Conservation (phyloP, 202 grass and related monocot species). For the Eragrostis tef region DNA sequence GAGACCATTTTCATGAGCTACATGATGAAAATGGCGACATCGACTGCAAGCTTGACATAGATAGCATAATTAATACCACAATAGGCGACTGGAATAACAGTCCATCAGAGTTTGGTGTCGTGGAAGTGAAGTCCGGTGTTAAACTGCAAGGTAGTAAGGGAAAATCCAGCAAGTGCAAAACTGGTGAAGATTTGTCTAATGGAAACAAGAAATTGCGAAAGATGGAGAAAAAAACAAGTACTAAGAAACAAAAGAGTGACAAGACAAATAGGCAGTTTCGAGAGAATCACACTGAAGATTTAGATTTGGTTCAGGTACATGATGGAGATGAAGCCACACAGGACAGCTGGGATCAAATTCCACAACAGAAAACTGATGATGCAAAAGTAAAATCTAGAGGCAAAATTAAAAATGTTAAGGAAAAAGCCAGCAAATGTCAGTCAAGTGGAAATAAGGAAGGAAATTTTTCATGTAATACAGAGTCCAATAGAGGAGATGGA, state of each 20-base stretch:
- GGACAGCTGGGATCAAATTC: constrained; percentile 36
- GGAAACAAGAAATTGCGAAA: constrained; percentile 49
- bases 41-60: constrained; percentile 32
- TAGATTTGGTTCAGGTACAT: constrained; percentile 23
- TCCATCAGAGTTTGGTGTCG: constrained; percentile 39
- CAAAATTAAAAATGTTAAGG: constrained; percentile 49
- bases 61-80: constrained; percentile 39
- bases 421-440: constrained; percentile 56
- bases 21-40: constrained; percentile 38
- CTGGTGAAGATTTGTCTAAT: constrained; percentile 35
- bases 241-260: constrained; percentile 50
- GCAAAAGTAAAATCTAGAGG: constrained; percentile 57
- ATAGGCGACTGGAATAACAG: constrained; percentile 34
- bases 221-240: constrained; percentile 46
- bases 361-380: constrained; percentile 33
- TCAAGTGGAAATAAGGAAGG: constrained; percentile 42
- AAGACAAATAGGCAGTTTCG: constrained; percentile 44
- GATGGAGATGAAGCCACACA: constrained; percentile 31
- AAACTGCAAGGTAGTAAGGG: constrained; percentile 50
- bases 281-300: constrained; percentile 26
- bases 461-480: constrained; percentile 39
- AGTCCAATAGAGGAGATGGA: not conserved
- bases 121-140: constrained; percentile 55
- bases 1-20: constrained; percentile 36
- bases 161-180: constrained; percentile 59